Conservation (phyloP, 371 early-diverging fungal species). For the Mortierella sp. region DNA sequence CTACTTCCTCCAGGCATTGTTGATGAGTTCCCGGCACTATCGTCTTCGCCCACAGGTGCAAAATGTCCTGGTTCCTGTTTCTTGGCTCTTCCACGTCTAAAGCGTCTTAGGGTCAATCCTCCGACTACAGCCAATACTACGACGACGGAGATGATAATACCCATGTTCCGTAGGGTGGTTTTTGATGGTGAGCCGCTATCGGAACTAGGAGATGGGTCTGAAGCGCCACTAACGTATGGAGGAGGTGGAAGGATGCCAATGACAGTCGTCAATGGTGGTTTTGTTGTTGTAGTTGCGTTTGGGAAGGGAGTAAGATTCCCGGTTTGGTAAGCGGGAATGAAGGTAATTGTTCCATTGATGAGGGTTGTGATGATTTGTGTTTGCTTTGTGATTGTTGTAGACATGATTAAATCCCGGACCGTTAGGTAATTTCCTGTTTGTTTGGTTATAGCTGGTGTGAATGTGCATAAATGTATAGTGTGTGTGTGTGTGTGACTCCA, state of each 20-base stretch:
- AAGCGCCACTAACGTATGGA: conserved; percentile 18
- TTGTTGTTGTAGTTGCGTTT: conserved; percentile 24
- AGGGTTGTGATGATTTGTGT: conserved; percentile 39
- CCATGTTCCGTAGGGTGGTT: conserved; percentile 30
- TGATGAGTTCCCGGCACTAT: neutral
- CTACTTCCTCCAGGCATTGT: conserved; percentile 18
- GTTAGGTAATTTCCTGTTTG: no score
- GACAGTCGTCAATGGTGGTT: conserved; percentile 45
- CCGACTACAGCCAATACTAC: conserved; percentile 36
- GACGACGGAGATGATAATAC: conserved; percentile 14
- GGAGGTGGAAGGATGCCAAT: conserved; percentile 34
- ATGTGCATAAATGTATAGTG: neutral
- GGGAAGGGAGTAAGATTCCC: conserved; percentile 35
- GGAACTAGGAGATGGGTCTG: conserved; percentile 5
- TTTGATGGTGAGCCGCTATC: conserved; percentile 7
- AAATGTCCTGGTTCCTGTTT: conserved; percentile 53
- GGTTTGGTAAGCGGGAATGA: conserved; percentile 46
- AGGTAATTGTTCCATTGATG: conserved; percentile 22
- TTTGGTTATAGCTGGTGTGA: neutral
- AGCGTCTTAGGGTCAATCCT: conserved; percentile 16
- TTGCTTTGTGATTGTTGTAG: conserved; percentile 22
- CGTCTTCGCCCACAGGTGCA: conserved; percentile 39
- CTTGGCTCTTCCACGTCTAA: conserved; percentile 37
- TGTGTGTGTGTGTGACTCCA: neutral
- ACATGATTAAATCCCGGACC: conserved; percentile 1